These are phyloP conservation scores for Leccinum pallidistipes DNA, from an alignment of 1,284 basidiomycete genomes.

Conservation along the genomic window DNA sequence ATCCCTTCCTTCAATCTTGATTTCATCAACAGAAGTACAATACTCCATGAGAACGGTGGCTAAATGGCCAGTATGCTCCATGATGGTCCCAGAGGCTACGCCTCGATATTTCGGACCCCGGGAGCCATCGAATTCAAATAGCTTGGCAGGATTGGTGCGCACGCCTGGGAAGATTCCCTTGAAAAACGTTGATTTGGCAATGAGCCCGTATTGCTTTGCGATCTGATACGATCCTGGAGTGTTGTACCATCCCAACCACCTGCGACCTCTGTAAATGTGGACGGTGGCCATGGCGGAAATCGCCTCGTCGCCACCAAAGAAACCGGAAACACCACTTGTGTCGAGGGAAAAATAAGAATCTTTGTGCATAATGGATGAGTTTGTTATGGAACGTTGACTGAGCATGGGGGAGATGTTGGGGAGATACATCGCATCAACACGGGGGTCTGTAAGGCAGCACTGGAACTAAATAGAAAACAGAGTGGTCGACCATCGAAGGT, in stretches of 20 bases:
- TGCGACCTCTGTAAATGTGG: constrained; percentile 26
- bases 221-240: constrained; percentile 32
- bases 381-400: constrained; percentile 12
- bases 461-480: background rate
- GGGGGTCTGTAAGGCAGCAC: background rate
- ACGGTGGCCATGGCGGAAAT: constrained; percentile 34
- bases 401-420: constrained; percentile 10
- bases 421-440: constrained; percentile 14
- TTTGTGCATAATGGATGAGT: constrained; percentile 11
- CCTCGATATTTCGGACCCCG: constrained; percentile 25
- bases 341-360: constrained; percentile 22
- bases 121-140: constrained; percentile 28
- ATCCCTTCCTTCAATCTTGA: constrained; percentile 15
- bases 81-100: constrained; percentile 15
- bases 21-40: constrained; percentile 2
- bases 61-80: constrained; percentile 18
- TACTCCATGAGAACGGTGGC: constrained; percentile 18
- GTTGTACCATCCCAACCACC: constrained; percentile 36
- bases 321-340: constrained; percentile 23
- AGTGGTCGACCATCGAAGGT: background rate
- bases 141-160: constrained; percentile 20
- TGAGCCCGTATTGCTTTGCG: constrained; percentile 29
- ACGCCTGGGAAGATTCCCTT: constrained; percentile 29
- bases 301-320: constrained; percentile 27
- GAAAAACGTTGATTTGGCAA: constrained; percentile 28